These are phyloP conservation scores for Hippophae rhamnoides DNA, from an alignment of 306 rosid genomes.

Conservation along the genomic window DNA sequence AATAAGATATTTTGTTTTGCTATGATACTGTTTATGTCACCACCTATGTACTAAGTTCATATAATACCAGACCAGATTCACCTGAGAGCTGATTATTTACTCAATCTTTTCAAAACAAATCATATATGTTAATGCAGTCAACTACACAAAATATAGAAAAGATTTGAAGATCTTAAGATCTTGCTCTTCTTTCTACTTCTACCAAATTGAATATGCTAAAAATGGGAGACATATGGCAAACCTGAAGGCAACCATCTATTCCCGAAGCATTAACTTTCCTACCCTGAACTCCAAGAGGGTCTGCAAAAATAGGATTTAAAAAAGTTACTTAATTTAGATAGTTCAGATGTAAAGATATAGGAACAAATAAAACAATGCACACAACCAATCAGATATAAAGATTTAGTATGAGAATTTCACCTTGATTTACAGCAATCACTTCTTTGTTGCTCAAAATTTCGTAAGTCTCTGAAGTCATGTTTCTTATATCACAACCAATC, in stretches of 20 bases:
- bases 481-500: slow-evolving; percentile 80
- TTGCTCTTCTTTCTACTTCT: not conserved
- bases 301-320: slow-evolving; percentile 31
- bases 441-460: slow-evolving; percentile 67
- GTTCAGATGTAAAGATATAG: slow-evolving; percentile 4
- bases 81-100: too few species aligned
- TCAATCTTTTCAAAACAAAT: too few species aligned
- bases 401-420: slow-evolving; percentile 24
- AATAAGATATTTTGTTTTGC: too few species aligned
- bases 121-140: too few species aligned
- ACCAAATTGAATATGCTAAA: not conserved
- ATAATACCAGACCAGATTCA: too few species aligned
- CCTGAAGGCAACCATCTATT: slow-evolving; percentile 62
- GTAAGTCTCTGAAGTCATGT: slow-evolving; percentile 56
- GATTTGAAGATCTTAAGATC: not conserved
- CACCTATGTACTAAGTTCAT: too few species aligned
- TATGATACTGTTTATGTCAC: too few species aligned
- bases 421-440: slow-evolving; percentile 88
- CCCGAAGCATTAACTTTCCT: slow-evolving; percentile 67
- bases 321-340: slow-evolving; percentile 10
- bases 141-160: too few species aligned
- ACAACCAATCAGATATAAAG: not conserved
- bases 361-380: slow-evolving; percentile 3
- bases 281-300: slow-evolving; percentile 88
- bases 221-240: slow-evolving; percentile 17